Percentiles rank a stretch among this genome's conserved stretches.
These are phyloP conservation scores for Penicillium rolfsii DNA, from an alignment of 2,329 filamentous ascomycete species.

Conservation along the genomic window DNA sequence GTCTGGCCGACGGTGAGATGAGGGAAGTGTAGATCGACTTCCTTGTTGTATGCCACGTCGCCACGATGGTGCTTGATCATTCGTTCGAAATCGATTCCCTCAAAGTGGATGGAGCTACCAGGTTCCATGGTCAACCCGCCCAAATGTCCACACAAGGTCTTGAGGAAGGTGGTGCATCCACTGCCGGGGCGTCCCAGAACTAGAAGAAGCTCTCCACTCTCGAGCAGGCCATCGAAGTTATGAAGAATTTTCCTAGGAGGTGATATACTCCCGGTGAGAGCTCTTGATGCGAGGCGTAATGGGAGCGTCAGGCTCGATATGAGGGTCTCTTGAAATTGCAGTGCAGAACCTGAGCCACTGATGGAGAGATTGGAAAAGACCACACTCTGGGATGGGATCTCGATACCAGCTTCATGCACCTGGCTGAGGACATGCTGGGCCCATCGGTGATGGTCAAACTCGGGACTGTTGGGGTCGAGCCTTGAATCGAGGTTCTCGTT, in stretches of 20 bases:
- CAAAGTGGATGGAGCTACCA: conserved; percentile 74
- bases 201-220: conserved; percentile 50
- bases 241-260: conserved; percentile 24
- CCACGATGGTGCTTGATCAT: conserved; percentile 64
- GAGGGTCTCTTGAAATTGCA: conserved; percentile 33
- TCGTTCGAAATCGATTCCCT: conserved; percentile 62
- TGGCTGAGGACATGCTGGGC: conserved; percentile 27
- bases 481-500: conserved; percentile 24
- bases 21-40: conserved; percentile 61
- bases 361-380: conserved; percentile 32
- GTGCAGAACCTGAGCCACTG: conserved; percentile 29
- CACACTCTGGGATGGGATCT: conserved; percentile 28
- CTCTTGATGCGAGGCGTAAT: conserved; percentile 37
- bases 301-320: conserved; percentile 28
- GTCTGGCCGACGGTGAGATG: conserved; percentile 68
- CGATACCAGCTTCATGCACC: conserved; percentile 29
- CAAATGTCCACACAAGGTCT: conserved; percentile 76
- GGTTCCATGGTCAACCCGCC: conserved; percentile 36
- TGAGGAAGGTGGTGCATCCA: conserved; percentile 77
- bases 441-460: conserved; percentile 34
- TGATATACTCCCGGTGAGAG: conserved; percentile 38
- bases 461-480: conserved; percentile 28
- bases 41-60: conserved; percentile 39
- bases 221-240: conserved; percentile 47
- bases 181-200: conserved; percentile 45